phyloP scores from a whole-genome alignment of 2,329 filamentous ascomycete species.

The Fusarium torreyae region DNA sequence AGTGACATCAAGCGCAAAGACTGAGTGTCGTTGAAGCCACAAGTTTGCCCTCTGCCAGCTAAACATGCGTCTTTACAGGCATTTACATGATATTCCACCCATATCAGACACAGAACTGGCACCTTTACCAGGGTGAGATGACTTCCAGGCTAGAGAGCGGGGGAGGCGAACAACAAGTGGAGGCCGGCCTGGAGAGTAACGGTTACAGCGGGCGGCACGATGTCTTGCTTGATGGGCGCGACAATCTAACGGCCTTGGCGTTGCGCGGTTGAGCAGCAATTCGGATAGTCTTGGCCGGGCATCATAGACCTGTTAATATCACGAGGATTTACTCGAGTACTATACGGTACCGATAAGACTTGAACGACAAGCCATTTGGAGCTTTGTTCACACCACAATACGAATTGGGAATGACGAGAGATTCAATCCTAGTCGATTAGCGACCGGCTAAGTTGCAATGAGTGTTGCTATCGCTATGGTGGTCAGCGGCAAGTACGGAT shows the following conservation, averaged over 20 bases:
- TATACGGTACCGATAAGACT: not conserved
- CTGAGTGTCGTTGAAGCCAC: constrained; percentile 22
- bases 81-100: not conserved
- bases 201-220: constrained; percentile 47
- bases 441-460: constrained; percentile 27
- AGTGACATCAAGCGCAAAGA: constrained; percentile 10
- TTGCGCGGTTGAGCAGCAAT: constrained; percentile 25
- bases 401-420: not conserved
- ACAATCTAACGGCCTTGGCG: constrained; percentile 38
- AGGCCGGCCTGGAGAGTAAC: constrained; percentile 40
- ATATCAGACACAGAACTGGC: constrained; percentile 15
- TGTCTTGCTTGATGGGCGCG: constrained; percentile 45
- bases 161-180: constrained; percentile 47
- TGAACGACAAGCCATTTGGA: not conserved
- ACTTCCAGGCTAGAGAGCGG: constrained; percentile 40
- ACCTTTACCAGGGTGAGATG: constrained; percentile 23
- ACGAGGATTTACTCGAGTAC: not conserved
- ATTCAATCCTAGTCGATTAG: constrained; percentile 22
- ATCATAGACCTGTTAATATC: constrained; percentile 7
- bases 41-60: not conserved
- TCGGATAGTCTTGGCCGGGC: constrained; percentile 10
- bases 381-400: constrained; percentile 1
- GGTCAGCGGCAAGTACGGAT: constrained; percentile 28
- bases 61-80: not conserved
- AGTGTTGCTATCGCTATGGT: constrained; percentile 15